Percentiles rank a stretch among this genome's conserved stretches.
phyloP scores from a whole-genome alignment of 2,329 filamentous ascomycete genomes.

The Coleophoma cylindrospora region DNA sequence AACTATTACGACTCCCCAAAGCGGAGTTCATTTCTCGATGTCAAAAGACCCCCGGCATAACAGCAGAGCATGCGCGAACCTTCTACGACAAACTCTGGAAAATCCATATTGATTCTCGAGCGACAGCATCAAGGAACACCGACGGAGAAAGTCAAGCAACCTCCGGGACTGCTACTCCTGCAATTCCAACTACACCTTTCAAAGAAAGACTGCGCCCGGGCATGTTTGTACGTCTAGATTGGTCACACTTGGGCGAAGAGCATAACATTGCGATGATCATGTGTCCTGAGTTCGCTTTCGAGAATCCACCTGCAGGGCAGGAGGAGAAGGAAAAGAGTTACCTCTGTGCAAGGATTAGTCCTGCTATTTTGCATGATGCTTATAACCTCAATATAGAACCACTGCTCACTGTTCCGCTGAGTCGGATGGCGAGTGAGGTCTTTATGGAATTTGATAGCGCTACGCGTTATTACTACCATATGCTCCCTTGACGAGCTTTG shows the following conservation, averaged over 20 bases:
- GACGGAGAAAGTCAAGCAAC: not conserved
- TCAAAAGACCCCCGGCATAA: slow-evolving; percentile 30
- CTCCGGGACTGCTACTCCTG: slow-evolving; percentile 2
- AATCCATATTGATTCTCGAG: slow-evolving; percentile 34
- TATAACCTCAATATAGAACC: slow-evolving; percentile 35
- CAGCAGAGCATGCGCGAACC: slow-evolving; percentile 32
- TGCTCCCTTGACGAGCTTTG: no score
- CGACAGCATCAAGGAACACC: not conserved
- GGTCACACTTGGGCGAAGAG: slow-evolving; percentile 1
- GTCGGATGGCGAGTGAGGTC: slow-evolving; percentile 33
- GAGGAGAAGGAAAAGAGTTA: slow-evolving; percentile 18
- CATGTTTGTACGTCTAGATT: slow-evolving; percentile 33
- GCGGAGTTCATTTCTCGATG: slow-evolving; percentile 36
- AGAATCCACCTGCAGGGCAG: slow-evolving; percentile 10
- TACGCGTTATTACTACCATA: slow-evolving; percentile 33
- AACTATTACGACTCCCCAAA: slow-evolving; percentile 34
- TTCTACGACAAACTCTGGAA: slow-evolving; percentile 38
- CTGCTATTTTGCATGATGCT: slow-evolving; percentile 27
- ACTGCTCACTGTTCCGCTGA: slow-evolving; percentile 28
- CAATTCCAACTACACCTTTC: slow-evolving; percentile 23
- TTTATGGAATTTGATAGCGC: slow-evolving; percentile 35
- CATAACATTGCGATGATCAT: slow-evolving; percentile 11
- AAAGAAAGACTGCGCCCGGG: slow-evolving; percentile 34
- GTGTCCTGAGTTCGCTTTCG: slow-evolving; percentile 18
- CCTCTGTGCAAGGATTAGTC: slow-evolving; percentile 30